Conservation (phyloP, 1,139 yeast genomes). For the Yamadazyma atmosphaerica region DNA sequence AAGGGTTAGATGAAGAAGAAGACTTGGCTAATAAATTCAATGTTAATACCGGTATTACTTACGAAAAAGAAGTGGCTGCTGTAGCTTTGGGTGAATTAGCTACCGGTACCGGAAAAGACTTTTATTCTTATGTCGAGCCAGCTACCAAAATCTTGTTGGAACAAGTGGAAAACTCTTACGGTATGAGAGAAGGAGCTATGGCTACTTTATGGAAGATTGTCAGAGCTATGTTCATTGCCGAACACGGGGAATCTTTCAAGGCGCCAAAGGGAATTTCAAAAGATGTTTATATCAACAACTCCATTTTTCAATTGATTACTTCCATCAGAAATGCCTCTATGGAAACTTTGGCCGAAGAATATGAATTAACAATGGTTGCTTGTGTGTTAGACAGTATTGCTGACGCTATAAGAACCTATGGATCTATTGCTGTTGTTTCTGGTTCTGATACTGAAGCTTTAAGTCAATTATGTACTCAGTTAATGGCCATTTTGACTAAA, state of each 20-base stretch:
- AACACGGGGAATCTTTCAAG: slow-evolving; percentile 48
- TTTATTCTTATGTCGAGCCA: slow-evolving; percentile 75
- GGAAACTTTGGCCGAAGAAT: slow-evolving; percentile 69
- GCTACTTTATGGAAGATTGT: slow-evolving; percentile 81
- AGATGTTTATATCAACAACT: slow-evolving; percentile 56
- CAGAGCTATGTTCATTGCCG: slow-evolving; percentile 65
- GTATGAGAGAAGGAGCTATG: slow-evolving; percentile 88
- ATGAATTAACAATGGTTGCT: slow-evolving; percentile 78
- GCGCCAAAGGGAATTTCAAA: slow-evolving; percentile 77
- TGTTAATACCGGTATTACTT: slow-evolving; percentile 92
- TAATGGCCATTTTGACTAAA: slow-evolving; percentile 71
- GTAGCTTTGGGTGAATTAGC: slow-evolving; percentile 92
- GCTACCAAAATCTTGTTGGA: slow-evolving; percentile 65
- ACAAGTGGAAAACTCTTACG: slow-evolving; percentile 84
- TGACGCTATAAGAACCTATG: slow-evolving; percentile 70
- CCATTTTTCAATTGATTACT: slow-evolving; percentile 59
- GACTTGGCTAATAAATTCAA: slow-evolving; percentile 72
- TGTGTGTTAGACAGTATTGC: slow-evolving; percentile 74
- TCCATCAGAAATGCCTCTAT: slow-evolving; percentile 68
- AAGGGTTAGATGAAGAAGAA: slow-evolving; percentile 39
- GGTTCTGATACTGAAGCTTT: slow-evolving; percentile 58
- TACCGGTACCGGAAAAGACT: slow-evolving; percentile 76
- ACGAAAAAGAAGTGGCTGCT: slow-evolving; percentile 96
- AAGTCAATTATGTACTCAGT: slow-evolving; percentile 67
- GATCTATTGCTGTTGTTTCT: slow-evolving; percentile 70